Evolutionary conservation across 2,329 filamentous ascomycete genomes (phyloP).

Genomic region (Metarhizium anisopliae): DNA sequence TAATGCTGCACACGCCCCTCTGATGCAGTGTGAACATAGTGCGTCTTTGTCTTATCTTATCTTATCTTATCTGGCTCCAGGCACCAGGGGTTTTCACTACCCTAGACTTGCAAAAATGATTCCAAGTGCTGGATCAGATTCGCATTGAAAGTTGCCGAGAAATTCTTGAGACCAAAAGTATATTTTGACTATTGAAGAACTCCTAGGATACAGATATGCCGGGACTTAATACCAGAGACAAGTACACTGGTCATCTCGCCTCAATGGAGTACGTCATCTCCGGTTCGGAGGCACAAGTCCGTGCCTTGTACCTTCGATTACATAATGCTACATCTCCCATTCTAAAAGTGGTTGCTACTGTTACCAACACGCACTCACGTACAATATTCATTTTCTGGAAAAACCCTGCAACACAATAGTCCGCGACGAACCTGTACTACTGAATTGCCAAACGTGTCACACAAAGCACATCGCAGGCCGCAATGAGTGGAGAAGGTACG

Average conservation of each 20-base stretch:
- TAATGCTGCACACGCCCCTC: slow-evolving; percentile 3
- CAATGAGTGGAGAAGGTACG: slow-evolving; percentile 32
- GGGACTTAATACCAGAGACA: too few species aligned
- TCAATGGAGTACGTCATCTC: too few species aligned
- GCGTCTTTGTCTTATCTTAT: background rate
- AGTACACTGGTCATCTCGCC: too few species aligned
- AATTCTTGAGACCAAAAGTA: too few species aligned
- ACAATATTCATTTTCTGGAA: background rate
- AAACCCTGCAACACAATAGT: background rate
- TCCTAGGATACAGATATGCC: too few species aligned
- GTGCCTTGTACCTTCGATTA: background rate
- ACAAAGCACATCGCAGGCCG: slow-evolving; percentile 5
- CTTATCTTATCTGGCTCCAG: slow-evolving; percentile 13
- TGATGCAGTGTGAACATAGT: slow-evolving; percentile 6
- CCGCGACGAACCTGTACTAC: too few species aligned
- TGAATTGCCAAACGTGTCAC: too few species aligned
- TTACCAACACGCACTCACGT: background rate
- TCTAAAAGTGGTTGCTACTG: background rate
- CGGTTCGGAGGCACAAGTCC: too few species aligned
- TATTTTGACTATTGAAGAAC: background rate
- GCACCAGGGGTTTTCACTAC: background rate
- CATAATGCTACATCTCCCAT: background rate
- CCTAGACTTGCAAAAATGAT: background rate
- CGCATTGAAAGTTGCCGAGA: background rate
- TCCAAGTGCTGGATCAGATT: background rate